Evolutionary conservation across 495 filamentous ascomycete genomes (phyloP).

Genomic region (Daldinia vernicosa): DNA sequence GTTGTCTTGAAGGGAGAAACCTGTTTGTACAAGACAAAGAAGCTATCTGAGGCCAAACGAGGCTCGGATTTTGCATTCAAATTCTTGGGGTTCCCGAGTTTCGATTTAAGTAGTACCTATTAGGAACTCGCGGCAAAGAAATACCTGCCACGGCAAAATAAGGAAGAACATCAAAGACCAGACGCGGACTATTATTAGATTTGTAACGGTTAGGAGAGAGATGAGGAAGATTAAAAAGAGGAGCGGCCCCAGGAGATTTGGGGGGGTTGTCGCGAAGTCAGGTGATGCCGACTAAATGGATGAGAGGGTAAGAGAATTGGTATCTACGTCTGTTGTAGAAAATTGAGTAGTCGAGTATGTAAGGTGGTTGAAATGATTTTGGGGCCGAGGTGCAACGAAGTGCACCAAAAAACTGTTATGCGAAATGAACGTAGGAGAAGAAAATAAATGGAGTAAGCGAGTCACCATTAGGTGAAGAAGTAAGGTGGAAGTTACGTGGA

Average conservation of each 20-base stretch:
- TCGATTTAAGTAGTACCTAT: background rate
- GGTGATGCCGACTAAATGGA: constrained; percentile 9
- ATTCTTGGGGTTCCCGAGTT: background rate
- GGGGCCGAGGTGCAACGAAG: background rate
- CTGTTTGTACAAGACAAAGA: constrained; percentile 23
- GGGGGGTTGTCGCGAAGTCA: constrained; percentile 14
- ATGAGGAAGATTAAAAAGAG: background rate
- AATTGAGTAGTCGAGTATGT: no score
- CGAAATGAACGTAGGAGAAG: background rate
- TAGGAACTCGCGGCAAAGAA: background rate
- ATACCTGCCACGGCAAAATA: background rate
- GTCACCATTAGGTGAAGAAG: constrained; percentile 23
- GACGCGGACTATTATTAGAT: background rate
- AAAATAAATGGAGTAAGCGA: constrained; percentile 14
- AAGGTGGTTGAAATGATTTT: constrained; percentile 9
- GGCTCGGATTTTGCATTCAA: background rate
- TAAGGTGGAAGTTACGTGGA: constrained; percentile 7
- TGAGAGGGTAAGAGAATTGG: background rate
- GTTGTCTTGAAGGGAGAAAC: constrained; percentile 1
- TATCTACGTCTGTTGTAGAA: no score
- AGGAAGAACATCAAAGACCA: background rate
- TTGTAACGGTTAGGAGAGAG: background rate
- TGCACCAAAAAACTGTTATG: background rate
- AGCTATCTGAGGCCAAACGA: constrained; percentile 12
- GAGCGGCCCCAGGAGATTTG: background rate